Percentiles rank a stretch among this genome's conserved stretches.
phyloP scores from a whole-genome alignment of 768 basidiomycete species.

The Auriscalpium microsporum region DNA sequence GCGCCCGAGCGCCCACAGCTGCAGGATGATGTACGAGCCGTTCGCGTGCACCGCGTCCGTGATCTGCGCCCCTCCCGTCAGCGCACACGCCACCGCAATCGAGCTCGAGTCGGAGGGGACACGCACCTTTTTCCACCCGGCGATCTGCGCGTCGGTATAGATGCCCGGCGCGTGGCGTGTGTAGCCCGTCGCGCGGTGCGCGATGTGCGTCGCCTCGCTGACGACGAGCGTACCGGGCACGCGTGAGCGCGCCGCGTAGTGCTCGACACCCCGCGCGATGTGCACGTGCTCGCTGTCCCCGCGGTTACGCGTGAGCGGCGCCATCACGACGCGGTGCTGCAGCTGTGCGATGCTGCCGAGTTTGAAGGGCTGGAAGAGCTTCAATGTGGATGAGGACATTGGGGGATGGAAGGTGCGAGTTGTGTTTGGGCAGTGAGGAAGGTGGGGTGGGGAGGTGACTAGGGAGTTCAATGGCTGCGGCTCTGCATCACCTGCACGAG shows the following conservation, averaged over 20 bases:
- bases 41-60: constrained; percentile 28
- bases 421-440: too few relatives aligned
- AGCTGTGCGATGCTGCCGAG: constrained; percentile 10
- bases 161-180: constrained; percentile 24
- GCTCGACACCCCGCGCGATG: constrained; percentile 2
- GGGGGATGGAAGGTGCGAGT: too few relatives aligned
- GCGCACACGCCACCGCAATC: background rate
- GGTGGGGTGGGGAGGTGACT: too few relatives aligned
- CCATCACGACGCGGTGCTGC: constrained; percentile 15
- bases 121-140: constrained; percentile 3
- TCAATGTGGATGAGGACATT: background rate
- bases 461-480: too few relatives aligned
- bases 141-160: background rate
- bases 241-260: constrained; percentile 8
- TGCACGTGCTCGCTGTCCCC: constrained; percentile 7
- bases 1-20: constrained; percentile 32
- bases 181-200: constrained; percentile 17
- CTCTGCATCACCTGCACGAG: too few relatives aligned
- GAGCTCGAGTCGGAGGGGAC: too few relatives aligned
- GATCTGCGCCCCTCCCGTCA: constrained; percentile 11
- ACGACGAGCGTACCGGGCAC: constrained; percentile 16
- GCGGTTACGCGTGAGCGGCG: constrained; percentile 17
- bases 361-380: constrained; percentile 16
- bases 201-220: constrained; percentile 27
- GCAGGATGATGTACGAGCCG: constrained; percentile 25